Evolutionary conservation across 164 flowering plant genomes (phyloP), one percentile per base, ranked within the genome.

Genomic region (Platanus orientalis): DNA sequence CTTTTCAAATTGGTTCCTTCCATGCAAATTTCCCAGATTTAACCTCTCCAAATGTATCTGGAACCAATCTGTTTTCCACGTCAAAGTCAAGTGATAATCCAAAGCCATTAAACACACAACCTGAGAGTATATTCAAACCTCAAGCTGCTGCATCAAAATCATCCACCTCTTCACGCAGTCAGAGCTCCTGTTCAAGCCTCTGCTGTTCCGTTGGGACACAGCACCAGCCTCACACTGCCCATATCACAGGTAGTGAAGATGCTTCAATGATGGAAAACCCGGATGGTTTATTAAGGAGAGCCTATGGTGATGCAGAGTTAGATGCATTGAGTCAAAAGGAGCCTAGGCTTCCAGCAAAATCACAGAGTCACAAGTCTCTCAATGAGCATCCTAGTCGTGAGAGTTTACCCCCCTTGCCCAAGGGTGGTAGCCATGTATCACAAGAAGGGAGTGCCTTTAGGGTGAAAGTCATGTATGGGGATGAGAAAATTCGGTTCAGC

Each of bases 401-500:
- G 61, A 68, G 51, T 56, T 48, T 75, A 50, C 78, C 84, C 30
- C 70, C 76, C 17, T 60, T 71, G 34, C 77, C 70, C 9, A 66
- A 65, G 51, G 58, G 47, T 19, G 36, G 62, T 12, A 27, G 28
- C 53, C 63, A 50, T 54, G 62, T n/a, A 21, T 63, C 68, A 48
- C 57, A 61, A 25, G 80, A 72, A 20, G 65, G 40, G 32, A 69
- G 62, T 61, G 58, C 64, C 28, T 69, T 66, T 7, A 77, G 83
- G 82, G 75, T 84, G 17, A 92, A 89, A 79, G 94, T 75, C 26
- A 70, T 72, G 9, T 84, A 69, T 57, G 85, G 90, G 28, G 89
- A 83, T 50, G 89, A 84, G 52, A 86, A 82, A 29, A 73, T 86
- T 19, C 80, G 95, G 64, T 83, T 92, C 75, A 82, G 85, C 70